Base-by-base conservation (phyloP, 768 basidiomycete genomes). In the Tylopilus sp. region DNA sequence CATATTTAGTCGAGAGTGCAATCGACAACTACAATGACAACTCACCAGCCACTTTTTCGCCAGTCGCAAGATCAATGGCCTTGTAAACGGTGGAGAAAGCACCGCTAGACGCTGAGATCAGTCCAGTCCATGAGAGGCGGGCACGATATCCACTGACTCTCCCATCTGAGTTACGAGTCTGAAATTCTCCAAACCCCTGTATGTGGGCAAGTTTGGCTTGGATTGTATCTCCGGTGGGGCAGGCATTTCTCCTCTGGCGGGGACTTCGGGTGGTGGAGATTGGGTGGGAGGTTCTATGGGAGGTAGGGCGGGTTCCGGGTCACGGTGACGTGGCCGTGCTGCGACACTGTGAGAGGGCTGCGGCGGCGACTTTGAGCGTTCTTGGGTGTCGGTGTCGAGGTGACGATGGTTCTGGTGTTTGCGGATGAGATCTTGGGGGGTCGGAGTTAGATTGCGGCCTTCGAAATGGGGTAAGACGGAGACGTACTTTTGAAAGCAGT, bases 81-180 rank as follows among this genome's bases (percentile, higher is more conserved):
- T 90, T 91, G 79, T 95, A 99, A 9, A 99, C 95, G 65, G 97
- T 92, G n/a, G 95, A 98, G 69, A 99, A 99, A 39, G 95, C 95
- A 53, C 95, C 95, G 62, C 85, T 91, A 61, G 53, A 69, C 50
- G 35, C 52, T 48, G 38, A 36, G 39, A 61, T 68, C 44, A 53
- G 49, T 51, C 33, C 31, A 42, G 48, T 40, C 42, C 50, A 44
- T 49, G 50, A 40, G 40, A 31, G 50, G 47, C 49, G 43, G 11
- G 7, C 31, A 25, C 22, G 4, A 4, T 8, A 36, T 33, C 47
- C 33, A 86, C 91, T 69, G 56, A 94, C 91, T 94, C 91, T 76
- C 91, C 92, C 91, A 93, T 94, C 78, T 91, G 92, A 47, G 86
- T 82, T 7, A 88, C 44, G 17, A 94, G 77, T 54, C 77, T 79